Evolutionary conservation across 345 rosid genomes (phyloP).

Genomic region (Cardamine resedifolia): DNA sequence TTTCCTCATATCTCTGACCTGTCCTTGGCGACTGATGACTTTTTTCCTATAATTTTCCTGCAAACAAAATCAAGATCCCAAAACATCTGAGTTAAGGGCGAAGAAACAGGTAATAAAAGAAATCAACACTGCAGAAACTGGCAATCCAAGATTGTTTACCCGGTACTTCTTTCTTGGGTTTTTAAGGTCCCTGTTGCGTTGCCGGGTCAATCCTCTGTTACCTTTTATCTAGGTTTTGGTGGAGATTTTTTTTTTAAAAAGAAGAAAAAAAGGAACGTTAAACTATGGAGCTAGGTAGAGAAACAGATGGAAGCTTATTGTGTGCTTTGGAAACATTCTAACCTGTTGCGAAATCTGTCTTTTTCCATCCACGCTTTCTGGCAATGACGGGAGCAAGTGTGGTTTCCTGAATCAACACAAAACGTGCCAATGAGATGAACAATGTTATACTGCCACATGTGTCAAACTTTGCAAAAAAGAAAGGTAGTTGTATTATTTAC

Average conservation of each 20-base stretch:
- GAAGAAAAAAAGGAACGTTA: neutral
- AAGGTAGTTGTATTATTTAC: slow-evolving; percentile 31
- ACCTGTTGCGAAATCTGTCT: slow-evolving; percentile 60
- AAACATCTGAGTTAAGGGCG: neutral
- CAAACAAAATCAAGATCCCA: slow-evolving; percentile 18
- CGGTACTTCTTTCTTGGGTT: slow-evolving; percentile 87
- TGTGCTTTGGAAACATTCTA: slow-evolving; percentile 8
- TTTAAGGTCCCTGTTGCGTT: slow-evolving; percentile 57
- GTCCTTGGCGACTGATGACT: slow-evolving; percentile 53
- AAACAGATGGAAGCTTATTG: slow-evolving; percentile 10
- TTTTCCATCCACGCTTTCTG: slow-evolving; percentile 69
- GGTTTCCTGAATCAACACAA: slow-evolving; percentile 32
- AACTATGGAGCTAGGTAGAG: slow-evolving; percentile 5
- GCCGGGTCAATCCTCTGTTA: slow-evolving; percentile 74
- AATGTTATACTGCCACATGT: neutral
- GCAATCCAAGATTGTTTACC: slow-evolving; percentile 38
- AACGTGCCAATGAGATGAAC: slow-evolving; percentile 1
- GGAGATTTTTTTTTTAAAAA: neutral
- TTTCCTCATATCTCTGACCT: slow-evolving; percentile 55
- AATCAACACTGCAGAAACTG: neutral
- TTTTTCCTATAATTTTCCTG: slow-evolving; percentile 56
- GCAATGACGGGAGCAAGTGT: slow-evolving; percentile 41
- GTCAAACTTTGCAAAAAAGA: neutral
- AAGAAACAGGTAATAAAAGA: neutral
- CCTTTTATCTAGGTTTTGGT: slow-evolving; percentile 50